Conservation (phyloP, 805 yeast species). For the Saturnispora galanensis region DNA sequence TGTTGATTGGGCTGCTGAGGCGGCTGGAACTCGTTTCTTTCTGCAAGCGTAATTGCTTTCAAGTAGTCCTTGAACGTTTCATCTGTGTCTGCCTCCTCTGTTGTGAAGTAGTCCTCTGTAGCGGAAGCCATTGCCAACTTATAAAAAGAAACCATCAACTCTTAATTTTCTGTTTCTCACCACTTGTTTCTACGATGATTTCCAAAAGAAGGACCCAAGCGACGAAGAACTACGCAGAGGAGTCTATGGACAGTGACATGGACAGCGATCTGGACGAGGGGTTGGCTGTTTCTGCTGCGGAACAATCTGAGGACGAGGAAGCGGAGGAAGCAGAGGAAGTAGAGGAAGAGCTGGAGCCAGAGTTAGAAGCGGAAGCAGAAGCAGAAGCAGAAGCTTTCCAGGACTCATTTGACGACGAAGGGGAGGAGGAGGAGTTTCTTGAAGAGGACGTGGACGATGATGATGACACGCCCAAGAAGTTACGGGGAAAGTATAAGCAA, state of each 20-base stretch:
- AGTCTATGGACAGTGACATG: background rate
- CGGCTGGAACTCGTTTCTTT: background rate
- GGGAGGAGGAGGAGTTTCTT: constrained; percentile 8
- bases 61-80: constrained; percentile 14
- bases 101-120: constrained; percentile 4
- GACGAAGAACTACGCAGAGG: background rate
- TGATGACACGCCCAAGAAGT: constrained; percentile 6
- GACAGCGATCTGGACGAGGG: constrained; percentile 6
- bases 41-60: constrained; percentile 10
- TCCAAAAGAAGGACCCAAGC: background rate
- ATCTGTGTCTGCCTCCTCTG: constrained; percentile 2
- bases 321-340: constrained; percentile 9
- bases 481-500: constrained; percentile 19
- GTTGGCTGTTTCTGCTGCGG: constrained; percentile 9
- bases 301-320: constrained; percentile 6
- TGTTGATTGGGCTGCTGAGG: background rate
- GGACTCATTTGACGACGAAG: constrained; percentile 10
- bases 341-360: constrained; percentile 1
- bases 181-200: background rate
- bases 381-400: constrained; percentile 6
- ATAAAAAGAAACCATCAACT: background rate
- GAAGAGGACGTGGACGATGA: constrained; percentile 5
- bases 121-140: constrained; percentile 3
- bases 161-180: too few relatives aligned
- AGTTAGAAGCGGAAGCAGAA: constrained; percentile 11